A percentile compares a stretch with the other conserved stretches of the same genome.
Evolutionary conservation across 306 rosid species (phyloP).

Genomic region (Corylus avellana): DNA sequence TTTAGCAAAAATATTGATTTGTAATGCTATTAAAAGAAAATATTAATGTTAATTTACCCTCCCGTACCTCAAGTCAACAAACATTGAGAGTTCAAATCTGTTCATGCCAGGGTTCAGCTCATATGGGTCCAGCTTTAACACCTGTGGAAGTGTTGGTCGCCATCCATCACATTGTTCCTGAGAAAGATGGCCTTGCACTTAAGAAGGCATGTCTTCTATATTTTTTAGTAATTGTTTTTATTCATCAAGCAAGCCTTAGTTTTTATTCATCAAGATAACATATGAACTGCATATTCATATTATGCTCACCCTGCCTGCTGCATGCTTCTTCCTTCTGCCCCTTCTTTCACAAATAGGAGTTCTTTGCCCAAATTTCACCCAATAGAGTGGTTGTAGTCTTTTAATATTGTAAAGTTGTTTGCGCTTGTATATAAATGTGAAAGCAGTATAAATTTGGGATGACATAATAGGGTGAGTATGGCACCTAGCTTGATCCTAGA

Average conservation of each 20-base stretch:
- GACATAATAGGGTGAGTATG: background rate
- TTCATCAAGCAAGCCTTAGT: background rate
- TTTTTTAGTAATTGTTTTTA: conserved; percentile 15
- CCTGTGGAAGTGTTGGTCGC: conserved; percentile 96
- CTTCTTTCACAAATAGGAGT: background rate
- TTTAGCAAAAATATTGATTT: conserved; percentile 16
- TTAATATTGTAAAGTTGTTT: background rate
- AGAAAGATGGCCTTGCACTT: conserved; percentile 82
- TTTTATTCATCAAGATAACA: conserved; percentile 18
- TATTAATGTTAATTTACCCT: background rate
- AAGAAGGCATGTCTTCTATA: conserved; percentile 66
- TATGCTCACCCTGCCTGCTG: conserved; percentile 11
- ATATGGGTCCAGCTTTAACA: conserved; percentile 94
- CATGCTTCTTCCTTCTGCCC: background rate
- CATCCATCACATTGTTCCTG: conserved; percentile 90
- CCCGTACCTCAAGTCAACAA: conserved; percentile 3
- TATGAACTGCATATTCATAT: conserved; percentile 7
- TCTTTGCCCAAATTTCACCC: conserved; percentile 5
- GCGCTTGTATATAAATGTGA: background rate
- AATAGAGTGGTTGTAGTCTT: background rate
- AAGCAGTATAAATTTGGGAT: background rate
- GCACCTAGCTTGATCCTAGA: background rate
- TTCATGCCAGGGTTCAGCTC: conserved; percentile 92
- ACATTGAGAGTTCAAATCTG: conserved; percentile 24
- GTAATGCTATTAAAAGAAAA: background rate